phyloP scores from a whole-genome alignment of 768 basidiomycete genomes.

The Hygrocybe coccinea region DNA sequence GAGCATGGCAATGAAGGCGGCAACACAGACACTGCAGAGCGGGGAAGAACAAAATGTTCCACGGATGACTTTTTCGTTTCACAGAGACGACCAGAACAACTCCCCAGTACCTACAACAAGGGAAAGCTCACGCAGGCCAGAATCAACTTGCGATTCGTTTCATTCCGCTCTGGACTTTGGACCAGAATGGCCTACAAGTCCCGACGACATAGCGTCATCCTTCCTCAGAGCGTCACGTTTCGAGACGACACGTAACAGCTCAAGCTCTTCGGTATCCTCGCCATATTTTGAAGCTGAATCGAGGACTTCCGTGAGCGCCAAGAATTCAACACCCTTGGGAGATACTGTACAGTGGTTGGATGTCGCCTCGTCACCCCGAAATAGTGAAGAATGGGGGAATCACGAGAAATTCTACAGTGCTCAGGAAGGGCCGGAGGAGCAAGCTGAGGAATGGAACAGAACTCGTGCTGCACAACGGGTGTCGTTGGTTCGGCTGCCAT shows the following conservation, averaged over 20 bases:
- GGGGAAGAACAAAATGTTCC: constrained; percentile 34
- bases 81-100: constrained; percentile 19
- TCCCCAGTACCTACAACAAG: constrained; percentile 15
- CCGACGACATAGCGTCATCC: constrained; percentile 36
- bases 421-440: constrained; percentile 50
- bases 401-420: constrained; percentile 38
- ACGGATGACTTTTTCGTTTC: constrained; percentile 35
- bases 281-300: constrained; percentile 28
- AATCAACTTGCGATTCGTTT: constrained; percentile 58
- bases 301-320: constrained; percentile 3
- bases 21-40: constrained; percentile 58
- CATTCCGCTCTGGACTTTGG: constrained; percentile 61
- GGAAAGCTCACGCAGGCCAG: constrained; percentile 34
- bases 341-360: neutral
- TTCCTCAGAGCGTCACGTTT: constrained; percentile 27
- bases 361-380: constrained; percentile 6
- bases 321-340: neutral
- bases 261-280: constrained; percentile 30
- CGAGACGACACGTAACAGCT: constrained; percentile 34
- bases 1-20: constrained; percentile 66
- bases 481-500: constrained; percentile 71
- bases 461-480: constrained; percentile 83
- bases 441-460: constrained; percentile 86
- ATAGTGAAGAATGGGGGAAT: constrained; percentile 4
- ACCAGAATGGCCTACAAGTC: constrained; percentile 41